Base-by-base conservation (phyloP, 2,329 filamentous ascomycete species). In the Penicillium sp. region DNA sequence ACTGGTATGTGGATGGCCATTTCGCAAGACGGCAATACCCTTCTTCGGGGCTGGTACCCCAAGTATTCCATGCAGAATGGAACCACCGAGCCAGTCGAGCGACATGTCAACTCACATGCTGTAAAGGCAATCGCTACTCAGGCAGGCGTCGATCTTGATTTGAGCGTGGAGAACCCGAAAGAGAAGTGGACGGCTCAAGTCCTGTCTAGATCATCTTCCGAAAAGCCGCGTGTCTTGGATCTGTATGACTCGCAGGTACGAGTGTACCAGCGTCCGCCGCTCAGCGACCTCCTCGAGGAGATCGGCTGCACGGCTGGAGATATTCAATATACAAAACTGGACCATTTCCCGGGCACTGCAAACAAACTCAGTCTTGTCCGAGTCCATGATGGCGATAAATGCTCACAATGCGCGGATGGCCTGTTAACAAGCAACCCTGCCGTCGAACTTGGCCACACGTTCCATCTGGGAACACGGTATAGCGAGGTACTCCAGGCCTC, bases 391-490 rank as follows among this genome's bases (percentile, higher is more conserved):
- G 89, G 88, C 10, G 90, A 95, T 64, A 62, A 71, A 9, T 99
- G 94, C 63, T 84, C 89, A 0, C 78, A 80, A 32, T 99, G 94
- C 68, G 65, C 74, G 0, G 64, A 77, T 0, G 88, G 88, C 0
- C 76, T 70, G 2, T 77, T 97, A 18, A 78, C 78, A 36, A 78
- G 89, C 2, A 81, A 88, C 51, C 86, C 83, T 55, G 90, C 91
- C 7, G 87, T 97, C 43, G 94, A 99, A 73, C 80, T 97, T 13
- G 94, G 91, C 1, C 94, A 99, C 71, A 97, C 94, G 0, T 99
- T 99, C 74, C 87, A 95, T 69, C 85, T 99, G 1, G 92, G 93
- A 9, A 92, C 90, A 1, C 84, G 92, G 24, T 99, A 99, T 75
- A 92, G 89, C 20, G 78, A 83, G 17, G 87, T 91, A 0, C 79